Evolutionary conservation across 768 basidiomycete species (phyloP).

Genomic region (Lepiota brunneoincarnata): DNA sequence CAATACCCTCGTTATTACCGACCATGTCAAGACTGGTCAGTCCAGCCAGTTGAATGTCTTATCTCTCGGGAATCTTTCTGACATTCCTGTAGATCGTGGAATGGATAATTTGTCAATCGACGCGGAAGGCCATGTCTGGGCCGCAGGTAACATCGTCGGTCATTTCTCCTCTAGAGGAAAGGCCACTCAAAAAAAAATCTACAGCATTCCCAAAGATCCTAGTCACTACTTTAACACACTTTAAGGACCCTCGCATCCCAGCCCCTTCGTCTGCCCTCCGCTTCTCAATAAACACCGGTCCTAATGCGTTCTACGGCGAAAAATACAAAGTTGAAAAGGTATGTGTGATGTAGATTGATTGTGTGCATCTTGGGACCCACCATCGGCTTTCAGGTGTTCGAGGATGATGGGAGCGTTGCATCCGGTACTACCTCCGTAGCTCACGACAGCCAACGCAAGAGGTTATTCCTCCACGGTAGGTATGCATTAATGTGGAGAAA

Average conservation of each 20-base stretch:
- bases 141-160: slow-evolving; percentile 41
- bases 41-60: neutral
- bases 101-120: slow-evolving; percentile 67
- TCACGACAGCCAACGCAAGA: slow-evolving; percentile 48
- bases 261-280: slow-evolving; percentile 50
- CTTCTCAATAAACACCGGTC: slow-evolving; percentile 51
- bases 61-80: neutral
- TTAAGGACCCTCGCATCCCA: slow-evolving; percentile 36
- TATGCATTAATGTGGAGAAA: neutral
- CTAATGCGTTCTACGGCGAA: slow-evolving; percentile 52
- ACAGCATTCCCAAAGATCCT: slow-evolving; percentile 44
- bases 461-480: slow-evolving; percentile 60
- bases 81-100: slow-evolving; percentile 34
- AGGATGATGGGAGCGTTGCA: slow-evolving; percentile 60
- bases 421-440: slow-evolving; percentile 56
- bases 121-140: slow-evolving; percentile 58
- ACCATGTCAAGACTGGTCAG: slow-evolving; percentile 53
- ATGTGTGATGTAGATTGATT: slow-evolving; percentile 2
- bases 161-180: neutral
- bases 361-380: slow-evolving; percentile 2
- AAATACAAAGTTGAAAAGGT: slow-evolving; percentile 63
- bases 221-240: slow-evolving; percentile 32
- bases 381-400: slow-evolving; percentile 49
- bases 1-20: slow-evolving; percentile 51
- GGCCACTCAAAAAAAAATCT: neutral